Evolutionary conservation across 2,329 filamentous ascomycete genomes (phyloP).

Genomic region (Coniella vitis): DNA sequence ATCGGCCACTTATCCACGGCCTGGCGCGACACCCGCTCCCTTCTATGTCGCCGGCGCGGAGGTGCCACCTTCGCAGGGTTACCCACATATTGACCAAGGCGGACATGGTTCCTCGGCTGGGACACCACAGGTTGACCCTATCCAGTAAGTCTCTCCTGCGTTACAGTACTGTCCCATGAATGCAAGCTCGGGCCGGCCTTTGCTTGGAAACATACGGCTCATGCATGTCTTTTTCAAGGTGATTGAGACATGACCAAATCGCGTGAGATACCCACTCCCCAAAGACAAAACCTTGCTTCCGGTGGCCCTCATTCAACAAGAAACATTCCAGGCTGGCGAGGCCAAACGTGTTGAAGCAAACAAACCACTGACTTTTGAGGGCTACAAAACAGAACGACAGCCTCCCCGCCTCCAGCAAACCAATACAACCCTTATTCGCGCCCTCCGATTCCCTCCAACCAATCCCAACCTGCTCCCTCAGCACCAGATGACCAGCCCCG

Average conservation of each 20-base stretch:
- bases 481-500: conserved; percentile 32
- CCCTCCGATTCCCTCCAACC: conserved; percentile 8
- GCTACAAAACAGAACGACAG: conserved; percentile 7
- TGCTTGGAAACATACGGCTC: background rate
- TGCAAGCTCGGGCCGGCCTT: background rate
- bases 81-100: conserved; percentile 46
- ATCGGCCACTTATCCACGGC: conserved; percentile 49
- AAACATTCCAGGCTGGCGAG: no score
- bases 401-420: conserved; percentile 13
- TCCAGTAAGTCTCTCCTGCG: conserved; percentile 8
- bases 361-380: background rate
- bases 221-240: background rate
- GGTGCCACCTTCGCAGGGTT: conserved; percentile 37
- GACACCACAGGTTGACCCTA: conserved; percentile 29
- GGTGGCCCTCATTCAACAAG: no score
- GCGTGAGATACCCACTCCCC: background rate
- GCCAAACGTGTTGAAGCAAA: background rate
- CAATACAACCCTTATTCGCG: conserved; percentile 15
- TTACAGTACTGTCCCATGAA: background rate
- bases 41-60: conserved; percentile 61
- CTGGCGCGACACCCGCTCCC: conserved; percentile 46
- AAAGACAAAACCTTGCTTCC: no score
- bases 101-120: conserved; percentile 41
- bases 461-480: conserved; percentile 31
- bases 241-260: background rate